A percentile compares a stretch with the other conserved stretches of the same genome.
Evolutionary conservation across 2,329 filamentous ascomycete genomes (phyloP).

Genomic region (Capronia americana): DNA sequence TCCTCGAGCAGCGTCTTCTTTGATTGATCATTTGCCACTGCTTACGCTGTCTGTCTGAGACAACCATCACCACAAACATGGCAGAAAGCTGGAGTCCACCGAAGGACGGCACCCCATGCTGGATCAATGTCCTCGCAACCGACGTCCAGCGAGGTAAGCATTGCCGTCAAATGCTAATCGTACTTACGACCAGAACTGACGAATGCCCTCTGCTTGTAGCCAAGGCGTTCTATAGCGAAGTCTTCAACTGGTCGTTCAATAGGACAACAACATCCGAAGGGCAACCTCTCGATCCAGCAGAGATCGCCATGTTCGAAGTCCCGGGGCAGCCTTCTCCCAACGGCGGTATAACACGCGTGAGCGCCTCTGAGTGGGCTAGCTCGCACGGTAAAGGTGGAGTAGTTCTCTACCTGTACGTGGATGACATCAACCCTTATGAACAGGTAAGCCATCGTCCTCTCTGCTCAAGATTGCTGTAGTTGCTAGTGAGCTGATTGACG

Average conservation of each 20-base stretch:
- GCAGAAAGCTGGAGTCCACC: conserved; percentile 35
- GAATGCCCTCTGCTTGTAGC: conserved; percentile 23
- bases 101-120: conserved; percentile 37
- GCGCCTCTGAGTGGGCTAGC: conserved; percentile 22
- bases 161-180: background rate
- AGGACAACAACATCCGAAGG: conserved; percentile 13
- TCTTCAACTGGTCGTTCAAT: conserved; percentile 40
- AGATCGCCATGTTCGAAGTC: conserved; percentile 37
- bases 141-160: conserved; percentile 36
- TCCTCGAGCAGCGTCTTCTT: background rate
- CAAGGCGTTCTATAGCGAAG: conserved; percentile 37
- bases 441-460: conserved; percentile 26
- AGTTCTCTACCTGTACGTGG: conserved; percentile 39
- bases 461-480: background rate
- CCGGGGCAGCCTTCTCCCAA: conserved; percentile 31
- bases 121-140: conserved; percentile 39
- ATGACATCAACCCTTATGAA: conserved; percentile 34
- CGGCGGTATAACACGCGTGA: conserved; percentile 37
- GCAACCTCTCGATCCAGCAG: conserved; percentile 21
- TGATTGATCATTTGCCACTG: background rate
- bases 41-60: too few species aligned
- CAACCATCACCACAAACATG: conserved; percentile 14
- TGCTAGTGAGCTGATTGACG: background rate
- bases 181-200: background rate
- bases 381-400: conserved; percentile 25